Evolutionary conservation across 352 stramenopile genomes (phyloP), one percentile per base, ranked within the genome.

Genomic region (Phytophthora cajani): DNA sequence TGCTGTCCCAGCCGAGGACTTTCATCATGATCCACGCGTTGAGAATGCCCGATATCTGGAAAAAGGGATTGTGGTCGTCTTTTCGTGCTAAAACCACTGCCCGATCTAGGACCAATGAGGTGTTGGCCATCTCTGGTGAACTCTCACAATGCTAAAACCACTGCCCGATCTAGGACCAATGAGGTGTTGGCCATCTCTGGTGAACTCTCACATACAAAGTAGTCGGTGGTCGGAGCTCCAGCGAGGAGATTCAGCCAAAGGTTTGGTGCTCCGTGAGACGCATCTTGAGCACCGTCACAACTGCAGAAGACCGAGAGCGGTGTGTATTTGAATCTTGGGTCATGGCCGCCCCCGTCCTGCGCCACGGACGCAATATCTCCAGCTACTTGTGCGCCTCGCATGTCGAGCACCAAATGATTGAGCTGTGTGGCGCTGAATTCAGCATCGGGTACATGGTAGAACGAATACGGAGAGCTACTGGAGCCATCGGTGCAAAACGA

Each of bases 1-100:
- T 27, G 6, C 44, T 51, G 0, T 56, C 21, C 66, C 75, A 79
- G 0, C 63, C 55, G 14, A 76, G 49, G 4, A 62, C 51, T 19
- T 71, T 60, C 8, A 75, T 38, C 23, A 73, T 49, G 23, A 69
- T 57, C 64, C 64, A 80, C 10, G 72, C 65, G 60, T 79, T 80
- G 14, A 80, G 58, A 40, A 61, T 65, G 2, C 60, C 61, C 21
- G 72, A 68, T 30, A 80, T 58, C 62, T 80, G 72, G 57, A 79
- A 80, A 32, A 79, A 83, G 44, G 72, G 72, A 50, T 80, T 82
- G 58, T 79, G 72, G 40, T 79, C 76, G 1, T 81, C 65, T 14
- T 71, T 76, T 12, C 77, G 62, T 14, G 57, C 30, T 2, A 84
- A 17, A 6, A 84, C 9, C 2, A 83, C 55, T 19, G 56, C 67